A percentile compares a stretch with the other conserved stretches of the same genome.
Conservation (phyloP, 257 asterid species). For the Rhazya stricta region DNA sequence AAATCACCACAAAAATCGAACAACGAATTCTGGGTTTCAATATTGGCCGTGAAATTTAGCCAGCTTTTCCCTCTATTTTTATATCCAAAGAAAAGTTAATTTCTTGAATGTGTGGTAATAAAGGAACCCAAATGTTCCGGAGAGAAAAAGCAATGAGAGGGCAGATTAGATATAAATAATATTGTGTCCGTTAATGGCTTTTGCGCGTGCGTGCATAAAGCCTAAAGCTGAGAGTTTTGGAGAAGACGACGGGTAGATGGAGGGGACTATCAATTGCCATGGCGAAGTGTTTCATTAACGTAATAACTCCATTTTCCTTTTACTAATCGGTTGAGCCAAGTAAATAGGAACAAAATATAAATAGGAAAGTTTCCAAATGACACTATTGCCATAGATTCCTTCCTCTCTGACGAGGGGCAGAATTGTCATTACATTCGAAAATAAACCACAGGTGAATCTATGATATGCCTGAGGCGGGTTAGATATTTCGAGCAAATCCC, state of each 20-base stretch:
- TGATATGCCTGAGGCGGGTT: too few relatives aligned
- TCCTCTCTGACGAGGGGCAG: background rate
- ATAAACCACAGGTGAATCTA: background rate
- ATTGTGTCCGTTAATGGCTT: too few relatives aligned
- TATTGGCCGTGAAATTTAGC: slow-evolving; percentile 1
- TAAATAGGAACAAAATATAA: background rate
- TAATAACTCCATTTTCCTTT: background rate
- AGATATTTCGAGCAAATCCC: background rate
- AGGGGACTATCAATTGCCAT: slow-evolving; percentile 9
- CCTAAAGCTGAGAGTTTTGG: background rate
- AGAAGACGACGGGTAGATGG: slow-evolving; percentile 11
- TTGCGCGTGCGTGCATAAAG: background rate
- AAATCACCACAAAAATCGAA: background rate
- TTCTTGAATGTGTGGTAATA: background rate
- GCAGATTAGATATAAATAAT: background rate
- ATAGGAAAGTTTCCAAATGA: background rate
- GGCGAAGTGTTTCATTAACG: background rate
- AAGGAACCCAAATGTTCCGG: background rate
- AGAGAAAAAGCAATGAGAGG: background rate
- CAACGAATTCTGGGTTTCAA: slow-evolving; percentile 15
- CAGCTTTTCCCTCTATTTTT: background rate
- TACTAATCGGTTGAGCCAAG: background rate
- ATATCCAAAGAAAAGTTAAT: background rate
- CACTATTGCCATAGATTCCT: slow-evolving; percentile 6
- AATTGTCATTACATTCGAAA: background rate